A percentile compares a stretch with the other conserved stretches of the same genome.
These are phyloP conservation scores for Leccinellum luteum DNA, from an alignment of 768 basidiomycete species.

Conservation along the genomic window DNA sequence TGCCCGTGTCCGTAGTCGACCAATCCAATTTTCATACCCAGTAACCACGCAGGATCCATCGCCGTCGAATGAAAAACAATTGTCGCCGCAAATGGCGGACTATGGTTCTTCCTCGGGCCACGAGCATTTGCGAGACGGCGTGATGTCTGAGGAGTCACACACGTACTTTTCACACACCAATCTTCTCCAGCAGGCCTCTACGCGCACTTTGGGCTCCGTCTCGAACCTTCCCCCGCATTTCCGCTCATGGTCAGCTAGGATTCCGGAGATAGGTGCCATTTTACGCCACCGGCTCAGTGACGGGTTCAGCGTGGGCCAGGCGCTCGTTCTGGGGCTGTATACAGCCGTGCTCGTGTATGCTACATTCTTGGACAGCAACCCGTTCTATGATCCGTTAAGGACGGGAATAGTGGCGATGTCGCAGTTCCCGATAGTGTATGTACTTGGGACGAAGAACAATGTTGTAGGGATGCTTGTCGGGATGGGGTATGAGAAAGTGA, in stretches of 20 bases:
- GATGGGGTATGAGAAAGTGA: conserved; percentile 48
- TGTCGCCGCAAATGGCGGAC: conserved; percentile 9
- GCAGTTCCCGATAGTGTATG: conserved; percentile 44
- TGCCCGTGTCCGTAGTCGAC: conserved; percentile 8
- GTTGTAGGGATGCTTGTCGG: conserved; percentile 39
- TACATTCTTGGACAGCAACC: conserved; percentile 33
- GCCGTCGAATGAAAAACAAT: conserved; percentile 5
- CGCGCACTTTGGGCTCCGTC: conserved; percentile 8
- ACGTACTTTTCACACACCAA: conserved; percentile 26
- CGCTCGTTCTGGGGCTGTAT: conserved; percentile 37
- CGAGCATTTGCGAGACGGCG: conserved; percentile 9
- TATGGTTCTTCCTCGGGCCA: conserved; percentile 22
- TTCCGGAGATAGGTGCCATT: conserved; percentile 33
- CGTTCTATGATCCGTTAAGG: conserved; percentile 34
- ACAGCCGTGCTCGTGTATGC: conserved; percentile 34
- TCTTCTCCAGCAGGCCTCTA: conserved; percentile 20
- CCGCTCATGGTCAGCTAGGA: conserved; percentile 35
- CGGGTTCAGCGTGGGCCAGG: conserved; percentile 38
- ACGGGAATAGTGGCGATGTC: conserved; percentile 39
- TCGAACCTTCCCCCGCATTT: conserved; percentile 33
- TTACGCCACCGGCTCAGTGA: conserved; percentile 34
- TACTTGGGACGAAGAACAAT: conserved; percentile 51
- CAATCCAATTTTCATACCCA: neutral
- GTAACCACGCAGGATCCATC: neutral
- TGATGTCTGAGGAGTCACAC: conserved; percentile 25